phyloP scores from a whole-genome alignment of 2,329 filamentous ascomycete genomes.

The Aspergillus ibericus region DNA sequence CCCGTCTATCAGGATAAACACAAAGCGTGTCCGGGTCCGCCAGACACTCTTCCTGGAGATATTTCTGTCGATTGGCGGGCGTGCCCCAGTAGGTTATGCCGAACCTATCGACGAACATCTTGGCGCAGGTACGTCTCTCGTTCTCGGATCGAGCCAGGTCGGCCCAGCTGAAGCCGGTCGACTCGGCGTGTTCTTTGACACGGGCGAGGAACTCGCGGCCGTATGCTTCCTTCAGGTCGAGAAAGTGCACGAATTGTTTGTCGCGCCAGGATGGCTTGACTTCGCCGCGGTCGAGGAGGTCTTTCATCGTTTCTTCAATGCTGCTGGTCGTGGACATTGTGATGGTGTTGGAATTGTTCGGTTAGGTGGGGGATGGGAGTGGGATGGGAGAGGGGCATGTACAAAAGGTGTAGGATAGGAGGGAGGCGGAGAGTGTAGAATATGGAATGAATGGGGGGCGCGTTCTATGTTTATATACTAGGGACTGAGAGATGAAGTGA shows the following conservation, averaged over 20 bases:
- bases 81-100: slow-evolving; percentile 26
- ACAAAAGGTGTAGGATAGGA: neutral
- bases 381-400: neutral
- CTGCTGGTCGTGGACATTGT: neutral
- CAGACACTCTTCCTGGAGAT: slow-evolving; percentile 21
- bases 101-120: slow-evolving; percentile 17
- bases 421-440: neutral
- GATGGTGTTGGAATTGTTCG: neutral
- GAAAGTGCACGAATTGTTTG: slow-evolving; percentile 22
- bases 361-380: neutral
- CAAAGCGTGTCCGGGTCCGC: slow-evolving; percentile 13
- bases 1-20: slow-evolving; percentile 19
- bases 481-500: neutral
- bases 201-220: slow-evolving; percentile 16
- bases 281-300: slow-evolving; percentile 12
- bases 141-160: slow-evolving; percentile 8
- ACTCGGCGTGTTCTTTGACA: slow-evolving; percentile 13
- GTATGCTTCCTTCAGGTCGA: slow-evolving; percentile 22
- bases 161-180: slow-evolving; percentile 10
- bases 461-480: neutral
- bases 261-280: slow-evolving; percentile 16
- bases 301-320: slow-evolving; percentile 13
- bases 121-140: slow-evolving; percentile 14
- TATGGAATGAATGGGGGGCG: neutral
- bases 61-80: slow-evolving; percentile 15